Evolutionary conservation across 768 basidiomycete species (phyloP).

Genomic region (Kockovaella imperatae): DNA sequence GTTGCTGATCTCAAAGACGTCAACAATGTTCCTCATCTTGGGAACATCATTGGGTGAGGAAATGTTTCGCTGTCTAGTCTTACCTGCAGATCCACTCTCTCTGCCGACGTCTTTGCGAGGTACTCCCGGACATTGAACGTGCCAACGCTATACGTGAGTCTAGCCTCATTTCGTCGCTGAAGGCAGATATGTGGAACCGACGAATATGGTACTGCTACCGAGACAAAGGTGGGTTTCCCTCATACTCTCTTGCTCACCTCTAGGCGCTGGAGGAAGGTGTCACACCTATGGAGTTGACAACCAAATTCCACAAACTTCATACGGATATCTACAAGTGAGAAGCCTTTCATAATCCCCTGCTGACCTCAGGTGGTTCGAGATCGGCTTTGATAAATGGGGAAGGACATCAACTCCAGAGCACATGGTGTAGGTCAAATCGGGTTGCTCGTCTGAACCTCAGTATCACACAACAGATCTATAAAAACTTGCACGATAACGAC

Average conservation of each 20-base stretch:
- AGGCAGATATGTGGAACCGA: constrained; percentile 94
- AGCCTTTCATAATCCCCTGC: not conserved
- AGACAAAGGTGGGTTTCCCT: constrained; percentile 68
- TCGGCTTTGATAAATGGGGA: constrained; percentile 93
- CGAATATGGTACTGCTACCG: constrained; percentile 99
- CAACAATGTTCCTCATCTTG: constrained; percentile 94
- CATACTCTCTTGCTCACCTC: not conserved
- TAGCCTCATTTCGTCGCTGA: not conserved
- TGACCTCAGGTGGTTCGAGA: constrained; percentile 71
- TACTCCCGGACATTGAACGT: constrained; percentile 71
- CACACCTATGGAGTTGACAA: constrained; percentile 55
- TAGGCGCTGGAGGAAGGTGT: constrained; percentile 45
- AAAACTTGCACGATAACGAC: constrained; percentile 68
- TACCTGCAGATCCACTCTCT: constrained; percentile 72
- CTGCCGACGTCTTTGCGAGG: constrained; percentile 94
- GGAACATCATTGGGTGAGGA: constrained; percentile 48
- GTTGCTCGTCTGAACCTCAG: constrained; percentile 46
- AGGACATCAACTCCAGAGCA: constrained; percentile 85
- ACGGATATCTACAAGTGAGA: constrained; percentile 73
- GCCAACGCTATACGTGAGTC: constrained; percentile 63
- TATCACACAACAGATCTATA: constrained; percentile 83
- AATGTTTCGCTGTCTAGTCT: not conserved
- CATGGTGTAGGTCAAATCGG: constrained; percentile 58
- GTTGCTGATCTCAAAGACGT: constrained; percentile 30
- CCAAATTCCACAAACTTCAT: constrained; percentile 83